A percentile compares a stretch with the other conserved stretches of the same genome.
These are phyloP conservation scores for Ilyonectria robusta DNA, from an alignment of 2,329 filamentous ascomycete species.

Conservation along the genomic window DNA sequence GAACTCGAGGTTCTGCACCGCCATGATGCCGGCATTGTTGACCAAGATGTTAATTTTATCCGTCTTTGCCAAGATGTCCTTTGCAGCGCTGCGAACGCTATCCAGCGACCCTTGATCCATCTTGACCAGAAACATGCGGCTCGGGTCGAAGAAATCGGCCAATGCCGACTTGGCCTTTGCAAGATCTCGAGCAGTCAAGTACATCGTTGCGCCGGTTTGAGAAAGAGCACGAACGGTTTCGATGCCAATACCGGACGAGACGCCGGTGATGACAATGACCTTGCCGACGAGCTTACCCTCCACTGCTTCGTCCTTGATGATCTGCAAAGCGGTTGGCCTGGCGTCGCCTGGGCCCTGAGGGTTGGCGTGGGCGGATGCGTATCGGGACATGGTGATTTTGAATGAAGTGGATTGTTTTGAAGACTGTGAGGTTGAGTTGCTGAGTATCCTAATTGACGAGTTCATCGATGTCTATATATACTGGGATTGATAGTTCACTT, in stretches of 20 bases:
- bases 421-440: not conserved
- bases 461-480: not conserved
- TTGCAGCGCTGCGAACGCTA: not conserved
- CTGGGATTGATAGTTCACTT: too few relatives aligned
- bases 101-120: slow-evolving; percentile 8
- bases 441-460: not conserved
- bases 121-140: slow-evolving; percentile 4
- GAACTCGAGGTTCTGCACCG: slow-evolving; percentile 14
- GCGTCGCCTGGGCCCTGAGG: slow-evolving; percentile 49
- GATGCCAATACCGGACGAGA: slow-evolving; percentile 55
- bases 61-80: not conserved
- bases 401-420: not conserved
- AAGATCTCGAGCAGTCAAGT: slow-evolving; percentile 53
- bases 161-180: slow-evolving; percentile 50
- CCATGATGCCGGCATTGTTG: slow-evolving; percentile 45
- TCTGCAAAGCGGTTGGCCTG: slow-evolving; percentile 52
- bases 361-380: slow-evolving; percentile 35
- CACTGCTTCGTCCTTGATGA: slow-evolving; percentile 50
- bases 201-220: slow-evolving; percentile 55
- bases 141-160: slow-evolving; percentile 24
- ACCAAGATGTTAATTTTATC: slow-evolving; percentile 34
- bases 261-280: slow-evolving; percentile 55
- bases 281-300: slow-evolving; percentile 49
- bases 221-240: slow-evolving; percentile 55
- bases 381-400: slow-evolving; percentile 26